These are phyloP conservation scores for Fusarium sp. DNA, from an alignment of 2,329 filamentous ascomycete genomes.

Conservation along the genomic window DNA sequence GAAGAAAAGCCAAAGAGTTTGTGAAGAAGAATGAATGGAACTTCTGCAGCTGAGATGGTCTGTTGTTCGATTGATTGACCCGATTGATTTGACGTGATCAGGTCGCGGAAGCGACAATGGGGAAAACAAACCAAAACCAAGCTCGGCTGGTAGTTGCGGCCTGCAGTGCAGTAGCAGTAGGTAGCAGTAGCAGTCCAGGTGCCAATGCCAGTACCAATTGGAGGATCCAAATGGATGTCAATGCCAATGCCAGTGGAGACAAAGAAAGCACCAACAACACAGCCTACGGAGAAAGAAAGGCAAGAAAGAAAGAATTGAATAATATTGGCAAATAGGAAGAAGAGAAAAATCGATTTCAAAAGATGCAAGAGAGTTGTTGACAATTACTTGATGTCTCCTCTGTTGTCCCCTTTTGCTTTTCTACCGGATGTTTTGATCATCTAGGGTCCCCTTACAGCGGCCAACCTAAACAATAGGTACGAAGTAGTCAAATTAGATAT, in stretches of 20 bases:
- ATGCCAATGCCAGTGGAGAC: constrained; percentile 19
- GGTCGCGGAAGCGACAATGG: constrained; percentile 24
- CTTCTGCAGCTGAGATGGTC: constrained; percentile 17
- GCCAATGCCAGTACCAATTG: background rate
- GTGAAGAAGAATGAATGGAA: constrained; percentile 16
- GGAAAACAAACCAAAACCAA: constrained; percentile 27
- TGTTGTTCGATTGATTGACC: constrained; percentile 14
- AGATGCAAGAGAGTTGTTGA: constrained; percentile 17
- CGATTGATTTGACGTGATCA: constrained; percentile 8
- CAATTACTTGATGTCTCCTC: constrained; percentile 6
- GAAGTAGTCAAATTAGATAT: constrained; percentile 11
- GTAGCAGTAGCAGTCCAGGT: background rate
- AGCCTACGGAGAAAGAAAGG: constrained; percentile 17
- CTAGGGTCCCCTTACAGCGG: constrained; percentile 32
- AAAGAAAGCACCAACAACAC: constrained; percentile 29
- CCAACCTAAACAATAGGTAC: constrained; percentile 16
- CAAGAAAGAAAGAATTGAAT: constrained; percentile 10
- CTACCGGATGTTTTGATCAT: constrained; percentile 12
- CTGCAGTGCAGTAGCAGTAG: constrained; percentile 4
- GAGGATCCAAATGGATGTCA: background rate
- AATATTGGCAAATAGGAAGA: background rate
- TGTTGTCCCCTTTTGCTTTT: constrained; percentile 25
- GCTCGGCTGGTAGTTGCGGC: constrained; percentile 32
- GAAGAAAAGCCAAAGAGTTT: constrained; percentile 3
- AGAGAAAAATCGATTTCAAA: constrained; percentile 4